These are phyloP conservation scores for Sedum album DNA, from an alignment of 164 flowering plant species.

Conservation along the genomic window DNA sequence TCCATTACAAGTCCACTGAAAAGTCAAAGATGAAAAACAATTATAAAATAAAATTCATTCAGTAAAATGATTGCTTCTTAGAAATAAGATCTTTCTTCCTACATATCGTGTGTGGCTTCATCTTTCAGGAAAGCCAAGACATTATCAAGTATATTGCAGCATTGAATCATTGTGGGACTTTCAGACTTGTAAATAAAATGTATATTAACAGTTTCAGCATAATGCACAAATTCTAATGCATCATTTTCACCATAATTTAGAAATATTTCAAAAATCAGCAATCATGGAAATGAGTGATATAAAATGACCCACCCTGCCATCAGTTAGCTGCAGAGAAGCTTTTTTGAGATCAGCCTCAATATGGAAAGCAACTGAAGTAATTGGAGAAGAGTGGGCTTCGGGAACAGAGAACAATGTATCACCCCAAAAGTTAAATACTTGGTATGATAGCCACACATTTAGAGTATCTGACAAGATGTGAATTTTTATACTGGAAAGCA, in stretches of 20 bases:
- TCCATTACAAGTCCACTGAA: slow-evolving; percentile 70
- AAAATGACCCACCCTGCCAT: slow-evolving; percentile 68
- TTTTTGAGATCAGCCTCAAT: slow-evolving; percentile 40
- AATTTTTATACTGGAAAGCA: slow-evolving; percentile 16
- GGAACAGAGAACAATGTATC: slow-evolving; percentile 24
- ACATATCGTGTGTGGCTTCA: background rate
- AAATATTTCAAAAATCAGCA: background rate
- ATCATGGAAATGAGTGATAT: background rate
- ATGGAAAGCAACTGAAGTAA: slow-evolving; percentile 16
- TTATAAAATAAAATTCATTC: background rate
- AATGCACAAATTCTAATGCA: background rate
- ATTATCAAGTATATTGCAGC: background rate
- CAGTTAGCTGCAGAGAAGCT: slow-evolving; percentile 62
- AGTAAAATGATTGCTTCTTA: background rate
- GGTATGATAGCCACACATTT: slow-evolving; percentile 63
- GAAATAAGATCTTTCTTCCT: no score
- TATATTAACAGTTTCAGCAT: background rate
- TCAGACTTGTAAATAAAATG: background rate
- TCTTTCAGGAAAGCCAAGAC: background rate
- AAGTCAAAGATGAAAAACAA: slow-evolving; percentile 1
- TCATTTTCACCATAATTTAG: background rate
- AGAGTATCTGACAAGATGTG: slow-evolving; percentile 36
- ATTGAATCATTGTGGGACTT: background rate
- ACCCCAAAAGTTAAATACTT: slow-evolving; percentile 48
- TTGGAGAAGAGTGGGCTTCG: slow-evolving; percentile 31